Evolutionary conservation across 2,329 filamentous ascomycete genomes (phyloP).

Genomic region (Paracamarosporium sp.): DNA sequence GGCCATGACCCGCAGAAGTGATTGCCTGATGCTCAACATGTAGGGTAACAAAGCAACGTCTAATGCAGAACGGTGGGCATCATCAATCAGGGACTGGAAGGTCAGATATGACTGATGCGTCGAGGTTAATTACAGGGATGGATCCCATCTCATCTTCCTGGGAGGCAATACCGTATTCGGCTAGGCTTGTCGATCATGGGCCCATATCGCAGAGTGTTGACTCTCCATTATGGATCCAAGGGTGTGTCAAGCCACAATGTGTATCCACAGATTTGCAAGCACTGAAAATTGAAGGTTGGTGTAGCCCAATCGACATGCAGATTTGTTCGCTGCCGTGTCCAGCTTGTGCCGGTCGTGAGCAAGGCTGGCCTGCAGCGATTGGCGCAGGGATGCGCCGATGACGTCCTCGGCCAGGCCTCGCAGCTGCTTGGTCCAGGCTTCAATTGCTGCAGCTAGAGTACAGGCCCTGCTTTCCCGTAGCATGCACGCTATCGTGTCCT

Average conservation of each 20-base stretch:
- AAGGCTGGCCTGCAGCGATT: slow-evolving; percentile 24
- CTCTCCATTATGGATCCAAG: not conserved
- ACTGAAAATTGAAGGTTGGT: too few species aligned
- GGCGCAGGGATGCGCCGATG: slow-evolving; percentile 32
- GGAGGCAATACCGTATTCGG: not conserved
- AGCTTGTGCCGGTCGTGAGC: not conserved
- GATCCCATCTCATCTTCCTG: too few species aligned
- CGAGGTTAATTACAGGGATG: too few species aligned
- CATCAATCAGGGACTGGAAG: too few species aligned
- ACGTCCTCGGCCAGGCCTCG: slow-evolving; percentile 25
- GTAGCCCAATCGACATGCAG: too few species aligned
- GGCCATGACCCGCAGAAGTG: too few species aligned
- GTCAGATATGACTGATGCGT: too few species aligned
- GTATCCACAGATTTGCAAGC: too few species aligned
- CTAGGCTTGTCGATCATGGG: not conserved
- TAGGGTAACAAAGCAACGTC: too few species aligned
- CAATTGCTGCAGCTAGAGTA: not conserved
- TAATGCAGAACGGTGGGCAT: too few species aligned
- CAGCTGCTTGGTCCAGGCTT: not conserved
- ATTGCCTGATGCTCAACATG: too few species aligned
- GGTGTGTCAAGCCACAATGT: not conserved
- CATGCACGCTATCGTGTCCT: slow-evolving; percentile 3
- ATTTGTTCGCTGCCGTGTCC: not conserved
- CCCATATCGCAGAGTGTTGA: not conserved
- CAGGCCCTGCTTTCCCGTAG: not conserved